Evolutionary conservation across 495 filamentous ascomycete genomes (phyloP).

Genomic region (Annulohypoxylon nitens): DNA sequence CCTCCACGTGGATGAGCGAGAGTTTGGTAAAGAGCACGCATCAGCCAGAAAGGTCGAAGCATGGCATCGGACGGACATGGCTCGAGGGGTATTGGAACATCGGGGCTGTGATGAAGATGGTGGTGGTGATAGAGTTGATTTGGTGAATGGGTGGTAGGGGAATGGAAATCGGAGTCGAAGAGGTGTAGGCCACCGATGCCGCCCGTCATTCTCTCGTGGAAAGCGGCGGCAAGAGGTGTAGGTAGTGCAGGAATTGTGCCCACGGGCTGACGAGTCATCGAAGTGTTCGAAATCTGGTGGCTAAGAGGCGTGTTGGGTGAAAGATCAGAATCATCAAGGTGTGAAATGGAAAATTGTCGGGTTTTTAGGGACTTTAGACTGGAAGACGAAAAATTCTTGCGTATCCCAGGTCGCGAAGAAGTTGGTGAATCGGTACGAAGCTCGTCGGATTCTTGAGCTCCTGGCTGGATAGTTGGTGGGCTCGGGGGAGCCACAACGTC

Average conservation of each 20-base stretch:
- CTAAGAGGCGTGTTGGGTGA: conserved; percentile 82
- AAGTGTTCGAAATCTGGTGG: conserved; percentile 70
- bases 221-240: conserved; percentile 73
- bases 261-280: conserved; percentile 56
- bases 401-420: conserved; percentile 64
- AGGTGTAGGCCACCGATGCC: conserved; percentile 79
- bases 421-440: conserved; percentile 57
- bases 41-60: conserved; percentile 94
- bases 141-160: conserved; percentile 74
- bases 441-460: conserved; percentile 47
- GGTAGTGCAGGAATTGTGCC: conserved; percentile 72
- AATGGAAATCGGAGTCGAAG: conserved; percentile 88
- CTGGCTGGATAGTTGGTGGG: conserved; percentile 30
- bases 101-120: conserved; percentile 46
- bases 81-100: conserved; percentile 81
- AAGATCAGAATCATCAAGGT: conserved; percentile 74
- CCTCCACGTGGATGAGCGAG: conserved; percentile 91
- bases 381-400: conserved; percentile 84
- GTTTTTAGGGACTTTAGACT: conserved; percentile 77
- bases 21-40: conserved; percentile 93
- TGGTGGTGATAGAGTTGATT: conserved; percentile 61
- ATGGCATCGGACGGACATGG: conserved; percentile 90
- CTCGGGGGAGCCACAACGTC: conserved; percentile 51
- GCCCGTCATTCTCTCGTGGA: conserved; percentile 63
- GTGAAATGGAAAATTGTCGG: conserved; percentile 81